phyloP scores from a whole-genome alignment of 83 land plant genomes.

The Picea abies region DNA sequence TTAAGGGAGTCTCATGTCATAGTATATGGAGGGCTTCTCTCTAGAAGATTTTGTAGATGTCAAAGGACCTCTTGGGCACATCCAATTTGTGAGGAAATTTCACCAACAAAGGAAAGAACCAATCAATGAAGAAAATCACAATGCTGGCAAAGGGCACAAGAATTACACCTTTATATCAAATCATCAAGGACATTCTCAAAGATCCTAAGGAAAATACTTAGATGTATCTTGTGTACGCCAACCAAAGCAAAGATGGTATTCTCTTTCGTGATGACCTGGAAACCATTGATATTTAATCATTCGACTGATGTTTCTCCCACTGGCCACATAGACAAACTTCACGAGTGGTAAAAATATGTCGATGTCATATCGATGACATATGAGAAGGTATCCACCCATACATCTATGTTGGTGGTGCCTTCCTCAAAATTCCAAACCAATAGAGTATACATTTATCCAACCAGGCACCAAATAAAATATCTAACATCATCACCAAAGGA shows the following conservation, averaged over 20 bases:
- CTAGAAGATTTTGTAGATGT: slow-evolving; percentile 57
- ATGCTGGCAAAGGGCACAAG: slow-evolving; percentile 97
- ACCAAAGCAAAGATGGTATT: slow-evolving; percentile 53
- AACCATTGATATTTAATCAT: too few relatives aligned
- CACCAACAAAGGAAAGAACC: slow-evolving; percentile 45
- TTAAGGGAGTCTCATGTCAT: slow-evolving; percentile 91
- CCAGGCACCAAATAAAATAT: too few relatives aligned
- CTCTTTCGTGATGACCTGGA: too few relatives aligned
- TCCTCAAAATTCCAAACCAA: too few relatives aligned
- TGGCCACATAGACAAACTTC: too few relatives aligned
- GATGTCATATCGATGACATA: too few relatives aligned
- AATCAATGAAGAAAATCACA: slow-evolving; percentile 53
- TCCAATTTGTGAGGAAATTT: slow-evolving; percentile 79
- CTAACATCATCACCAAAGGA: too few relatives aligned
- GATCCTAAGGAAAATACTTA: slow-evolving; percentile 76
- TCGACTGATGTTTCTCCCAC: too few relatives aligned
- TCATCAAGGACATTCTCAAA: slow-evolving; percentile 68
- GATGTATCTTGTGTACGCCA: slow-evolving; percentile 76
- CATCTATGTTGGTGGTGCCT: too few relatives aligned
- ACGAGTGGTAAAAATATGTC: too few relatives aligned
- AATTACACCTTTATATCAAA: slow-evolving; percentile 90
- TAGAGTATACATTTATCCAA: too few relatives aligned
- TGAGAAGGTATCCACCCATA: too few relatives aligned
- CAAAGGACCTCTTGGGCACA: slow-evolving; percentile 93
- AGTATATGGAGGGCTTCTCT: slow-evolving; percentile 60